Evolutionary conservation across 2,329 filamentous ascomycete species (phyloP), one percentile per base, ranked within the genome.

Genomic region (Trichoderma pleuroti): DNA sequence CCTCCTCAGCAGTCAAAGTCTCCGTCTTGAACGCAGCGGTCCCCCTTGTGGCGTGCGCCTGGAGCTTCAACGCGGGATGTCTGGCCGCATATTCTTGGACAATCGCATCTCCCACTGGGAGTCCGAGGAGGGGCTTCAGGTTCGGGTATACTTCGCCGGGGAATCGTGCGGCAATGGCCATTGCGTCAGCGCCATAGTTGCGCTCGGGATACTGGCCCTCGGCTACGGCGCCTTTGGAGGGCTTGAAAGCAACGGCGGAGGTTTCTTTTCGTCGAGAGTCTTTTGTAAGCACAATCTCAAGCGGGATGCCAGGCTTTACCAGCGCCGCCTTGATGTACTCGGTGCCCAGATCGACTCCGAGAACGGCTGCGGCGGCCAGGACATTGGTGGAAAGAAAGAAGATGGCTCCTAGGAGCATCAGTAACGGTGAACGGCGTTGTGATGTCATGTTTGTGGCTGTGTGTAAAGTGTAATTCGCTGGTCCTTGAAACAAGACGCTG

Each of bases 281-380:
- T 81, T 98, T 99, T 34, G 94, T 98, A 70, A 98, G 88, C 80
- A 99, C 95, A 74, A 99, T 98, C 75, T 99, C 96, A 79, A 99
- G 93, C 12, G 96, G 96, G 66, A 97, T 95, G 72, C 96, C 96
- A 2, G 96, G 96, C 84, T 98, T 98, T 73, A 99, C 95, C 54
- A 99, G 88, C 16, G 93, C 91, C 32, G 95, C 95, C 85, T 98
- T 99, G 84, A 99, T 92, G 83, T 97, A 98, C 81, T 97, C 93
- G 70, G 96, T 98, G 75, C 96, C 96, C 68, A 99, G 86, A 82
- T 99, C 96, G 77, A 99, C 88, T 73, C 96, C 96, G 26, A 99
- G 85, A 21, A 98, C 94, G 67, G 93, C 93, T 10, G 93, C 84
- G 63, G 83, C 82, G 30, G 87, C 87, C 54, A 86, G 82, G 54